Conservation (phyloP, 2,329 filamentous ascomycete genomes). For the Arthrocladium fulminans region DNA sequence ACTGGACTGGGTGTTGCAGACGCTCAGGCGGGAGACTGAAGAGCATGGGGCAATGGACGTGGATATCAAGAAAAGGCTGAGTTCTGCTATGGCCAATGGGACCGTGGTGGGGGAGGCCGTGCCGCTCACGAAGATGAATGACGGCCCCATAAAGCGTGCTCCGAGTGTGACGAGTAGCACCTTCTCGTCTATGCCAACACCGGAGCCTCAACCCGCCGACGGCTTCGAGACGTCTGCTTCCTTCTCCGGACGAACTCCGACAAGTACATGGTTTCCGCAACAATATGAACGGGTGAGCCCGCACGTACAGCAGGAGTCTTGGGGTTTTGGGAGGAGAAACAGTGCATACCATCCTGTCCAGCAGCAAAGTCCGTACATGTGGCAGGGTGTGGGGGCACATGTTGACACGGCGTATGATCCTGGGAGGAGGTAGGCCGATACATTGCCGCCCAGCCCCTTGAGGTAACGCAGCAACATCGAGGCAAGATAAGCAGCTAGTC, state of each 20-base stretch:
- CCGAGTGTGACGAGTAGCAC: background rate
- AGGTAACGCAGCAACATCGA: no score
- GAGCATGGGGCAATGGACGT: background rate
- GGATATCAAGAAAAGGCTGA: background rate
- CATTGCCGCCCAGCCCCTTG: no score
- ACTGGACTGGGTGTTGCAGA: slow-evolving; percentile 1
- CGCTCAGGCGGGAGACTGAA: background rate
- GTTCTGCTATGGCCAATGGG: background rate
- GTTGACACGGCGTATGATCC: background rate
- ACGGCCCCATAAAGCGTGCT: background rate
- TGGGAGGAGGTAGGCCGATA: background rate
- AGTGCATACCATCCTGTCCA: background rate
- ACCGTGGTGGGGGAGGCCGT: background rate
- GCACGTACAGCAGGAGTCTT: background rate
- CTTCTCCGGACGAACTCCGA: background rate
- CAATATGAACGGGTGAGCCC: background rate
- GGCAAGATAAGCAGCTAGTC: no score
- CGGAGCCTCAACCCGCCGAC: background rate
- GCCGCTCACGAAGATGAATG: background rate
- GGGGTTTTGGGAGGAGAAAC: background rate
- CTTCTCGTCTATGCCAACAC: background rate
- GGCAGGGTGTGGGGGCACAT: background rate
- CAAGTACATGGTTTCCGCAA: background rate
- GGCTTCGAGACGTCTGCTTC: background rate
- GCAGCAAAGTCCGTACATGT: background rate